Evolutionary conservation across 2,329 filamentous ascomycete genomes (phyloP).

Genomic region (Pseudogymnoascus sp.): DNA sequence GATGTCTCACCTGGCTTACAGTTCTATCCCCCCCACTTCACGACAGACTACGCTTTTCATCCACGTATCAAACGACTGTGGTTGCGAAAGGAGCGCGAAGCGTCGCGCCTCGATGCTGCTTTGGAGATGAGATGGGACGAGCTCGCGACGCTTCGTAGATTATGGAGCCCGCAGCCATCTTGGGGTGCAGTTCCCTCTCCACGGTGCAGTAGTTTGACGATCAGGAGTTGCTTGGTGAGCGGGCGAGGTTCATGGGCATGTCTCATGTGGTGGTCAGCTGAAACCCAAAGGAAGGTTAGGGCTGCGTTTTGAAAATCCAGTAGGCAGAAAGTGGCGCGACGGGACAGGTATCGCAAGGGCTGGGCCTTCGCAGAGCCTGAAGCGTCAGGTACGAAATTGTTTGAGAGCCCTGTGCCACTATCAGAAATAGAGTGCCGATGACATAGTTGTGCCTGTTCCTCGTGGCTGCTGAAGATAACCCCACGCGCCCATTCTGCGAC

Average conservation of each 20-base stretch:
- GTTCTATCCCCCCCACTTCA: not conserved
- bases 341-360: not conserved
- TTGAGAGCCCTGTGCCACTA: not conserved
- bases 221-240: not conserved
- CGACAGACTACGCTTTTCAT: not conserved
- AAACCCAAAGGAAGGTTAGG: not conserved
- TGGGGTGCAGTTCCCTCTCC: not conserved
- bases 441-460: not conserved
- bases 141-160: not conserved
- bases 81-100: not conserved
- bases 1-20: not conserved
- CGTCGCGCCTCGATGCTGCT: not conserved
- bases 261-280: conserved; percentile 1
- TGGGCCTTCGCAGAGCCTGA: not conserved
- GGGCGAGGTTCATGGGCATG: not conserved
- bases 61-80: not conserved
- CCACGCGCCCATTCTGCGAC: not conserved
- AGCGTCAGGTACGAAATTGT: conserved; percentile 1
- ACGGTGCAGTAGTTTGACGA: not conserved
- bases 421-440: conserved; percentile 5
- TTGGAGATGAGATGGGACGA: conserved; percentile 6
- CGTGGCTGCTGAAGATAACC: not conserved
- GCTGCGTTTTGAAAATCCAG: not conserved
- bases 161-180: not conserved
- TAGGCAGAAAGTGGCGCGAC: not conserved